A percentile compares a stretch with the other conserved stretches of the same genome.
Evolutionary conservation across 2,329 filamentous ascomycete genomes (phyloP).

Genomic region (Thelonectria discophora): DNA sequence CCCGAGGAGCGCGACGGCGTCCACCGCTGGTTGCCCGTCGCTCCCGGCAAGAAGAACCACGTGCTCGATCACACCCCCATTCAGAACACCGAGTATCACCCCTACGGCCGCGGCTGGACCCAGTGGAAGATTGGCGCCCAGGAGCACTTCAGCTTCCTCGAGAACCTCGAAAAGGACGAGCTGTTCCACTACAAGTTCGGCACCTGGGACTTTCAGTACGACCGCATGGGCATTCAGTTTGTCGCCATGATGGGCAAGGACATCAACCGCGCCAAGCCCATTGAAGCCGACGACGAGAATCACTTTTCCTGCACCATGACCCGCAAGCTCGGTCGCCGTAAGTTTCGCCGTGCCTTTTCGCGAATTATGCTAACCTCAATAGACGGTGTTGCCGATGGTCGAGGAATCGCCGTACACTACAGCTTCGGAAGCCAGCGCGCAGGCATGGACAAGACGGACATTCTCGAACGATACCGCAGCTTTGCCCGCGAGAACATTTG

Average conservation of each 20-base stretch:
- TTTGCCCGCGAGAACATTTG: slow-evolving; percentile 64
- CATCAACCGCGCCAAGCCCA: slow-evolving; percentile 57
- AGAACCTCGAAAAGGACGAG: slow-evolving; percentile 58
- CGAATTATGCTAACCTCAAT: slow-evolving; percentile 21
- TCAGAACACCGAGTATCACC: slow-evolving; percentile 56
- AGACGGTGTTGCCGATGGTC: slow-evolving; percentile 61
- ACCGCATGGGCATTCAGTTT: slow-evolving; percentile 63
- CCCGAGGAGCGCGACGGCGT: slow-evolving; percentile 49
- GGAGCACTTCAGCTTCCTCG: slow-evolving; percentile 58
- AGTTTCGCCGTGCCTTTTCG: slow-evolving; percentile 19
- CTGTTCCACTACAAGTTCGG: slow-evolving; percentile 59
- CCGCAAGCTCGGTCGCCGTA: slow-evolving; percentile 49
- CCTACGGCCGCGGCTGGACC: slow-evolving; percentile 54
- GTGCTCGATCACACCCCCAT: slow-evolving; percentile 57
- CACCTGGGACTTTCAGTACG: slow-evolving; percentile 58
- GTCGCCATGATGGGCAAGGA: slow-evolving; percentile 63
- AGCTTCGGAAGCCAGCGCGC: slow-evolving; percentile 53
- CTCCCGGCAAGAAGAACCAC: slow-evolving; percentile 45
- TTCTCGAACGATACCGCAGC: slow-evolving; percentile 61
- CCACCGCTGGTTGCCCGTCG: slow-evolving; percentile 62
- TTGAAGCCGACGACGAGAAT: slow-evolving; percentile 56
- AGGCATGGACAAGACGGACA: slow-evolving; percentile 59
- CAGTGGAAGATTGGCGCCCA: slow-evolving; percentile 62
- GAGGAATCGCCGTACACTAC: slow-evolving; percentile 63
- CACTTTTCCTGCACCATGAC: slow-evolving; percentile 53